Evolutionary conservation across 805 yeast species (phyloP).

Genomic region (Candida krabiensis): DNA sequence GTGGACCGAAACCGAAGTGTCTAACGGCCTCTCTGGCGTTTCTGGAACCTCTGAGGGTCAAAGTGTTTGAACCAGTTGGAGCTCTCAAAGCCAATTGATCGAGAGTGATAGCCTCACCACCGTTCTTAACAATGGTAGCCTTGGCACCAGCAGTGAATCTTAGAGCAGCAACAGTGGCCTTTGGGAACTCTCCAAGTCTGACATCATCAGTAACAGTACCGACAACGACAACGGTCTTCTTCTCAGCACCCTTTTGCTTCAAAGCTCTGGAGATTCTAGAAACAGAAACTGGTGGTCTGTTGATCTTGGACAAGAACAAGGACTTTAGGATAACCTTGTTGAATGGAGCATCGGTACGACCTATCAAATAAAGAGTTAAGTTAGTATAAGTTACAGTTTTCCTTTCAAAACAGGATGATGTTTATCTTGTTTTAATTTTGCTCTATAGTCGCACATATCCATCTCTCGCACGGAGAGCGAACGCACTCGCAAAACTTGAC

Average conservation of each 20-base stretch:
- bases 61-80: constrained; percentile 99
- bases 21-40: constrained; percentile 98
- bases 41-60: constrained; percentile 98
- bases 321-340: constrained; percentile 94
- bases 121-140: constrained; percentile 95
- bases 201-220: constrained; percentile 99
- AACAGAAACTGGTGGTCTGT: constrained; percentile 99
- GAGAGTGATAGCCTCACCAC: constrained; percentile 99
- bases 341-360: constrained; percentile 99
- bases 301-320: constrained; percentile 95
- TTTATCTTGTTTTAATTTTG: constrained; percentile 37
- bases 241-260: constrained; percentile 77
- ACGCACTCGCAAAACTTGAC: constrained; percentile 33
- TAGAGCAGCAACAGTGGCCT: constrained; percentile 97
- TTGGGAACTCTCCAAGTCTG: constrained; percentile 93
- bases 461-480: constrained; percentile 5
- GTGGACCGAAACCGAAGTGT: constrained; percentile 99
- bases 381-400: constrained; percentile 23
- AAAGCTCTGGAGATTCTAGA: constrained; percentile 87
- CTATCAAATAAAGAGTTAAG: constrained; percentile 40
- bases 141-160: constrained; percentile 99
- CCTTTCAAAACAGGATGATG: not conserved
- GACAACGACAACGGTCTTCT: constrained; percentile 94
- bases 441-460: constrained; percentile 45
- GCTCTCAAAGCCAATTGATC: constrained; percentile 99